Conservation (phyloP, 139 green algal genomes). For the Zygnema cylindricum region DNA sequence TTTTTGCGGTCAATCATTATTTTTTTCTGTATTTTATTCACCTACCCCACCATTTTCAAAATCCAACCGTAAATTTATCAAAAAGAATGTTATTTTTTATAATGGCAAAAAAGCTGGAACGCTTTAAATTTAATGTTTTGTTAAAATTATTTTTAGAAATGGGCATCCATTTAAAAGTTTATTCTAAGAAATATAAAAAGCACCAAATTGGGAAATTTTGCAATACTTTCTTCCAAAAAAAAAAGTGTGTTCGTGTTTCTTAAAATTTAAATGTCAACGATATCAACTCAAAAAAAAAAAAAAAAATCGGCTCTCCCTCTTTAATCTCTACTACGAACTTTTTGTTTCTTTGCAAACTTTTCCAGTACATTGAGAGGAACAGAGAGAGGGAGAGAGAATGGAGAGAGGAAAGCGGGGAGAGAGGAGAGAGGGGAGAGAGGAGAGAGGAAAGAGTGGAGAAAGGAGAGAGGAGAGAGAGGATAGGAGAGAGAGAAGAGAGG, state of each 20-base stretch:
- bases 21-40: neutral
- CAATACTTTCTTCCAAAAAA: neutral
- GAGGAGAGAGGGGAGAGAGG: too few relatives aligned
- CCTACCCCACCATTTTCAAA: too few relatives aligned
- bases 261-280: neutral
- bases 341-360: too few relatives aligned
- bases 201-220: neutral
- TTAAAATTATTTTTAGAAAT: neutral
- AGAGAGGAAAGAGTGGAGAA: too few relatives aligned
- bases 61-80: too few relatives aligned
- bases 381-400: too few relatives aligned
- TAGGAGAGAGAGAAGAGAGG: too few relatives aligned
- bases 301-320: neutral
- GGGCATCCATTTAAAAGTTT: neutral
- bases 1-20: neutral
- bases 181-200: neutral
- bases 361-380: too few relatives aligned
- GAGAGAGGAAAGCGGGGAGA: too few relatives aligned
- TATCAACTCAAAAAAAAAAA: neutral
- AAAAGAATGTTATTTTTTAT: too few relatives aligned
- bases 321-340: neutral
- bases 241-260: neutral
- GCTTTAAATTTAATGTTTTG: neutral
- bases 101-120: too few relatives aligned
- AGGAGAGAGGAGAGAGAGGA: too few relatives aligned